A percentile compares a stretch with the other conserved stretches of the same genome.
These are phyloP conservation scores for Onygena corvina DNA, from an alignment of 2,329 filamentous ascomycete genomes.

Conservation along the genomic window DNA sequence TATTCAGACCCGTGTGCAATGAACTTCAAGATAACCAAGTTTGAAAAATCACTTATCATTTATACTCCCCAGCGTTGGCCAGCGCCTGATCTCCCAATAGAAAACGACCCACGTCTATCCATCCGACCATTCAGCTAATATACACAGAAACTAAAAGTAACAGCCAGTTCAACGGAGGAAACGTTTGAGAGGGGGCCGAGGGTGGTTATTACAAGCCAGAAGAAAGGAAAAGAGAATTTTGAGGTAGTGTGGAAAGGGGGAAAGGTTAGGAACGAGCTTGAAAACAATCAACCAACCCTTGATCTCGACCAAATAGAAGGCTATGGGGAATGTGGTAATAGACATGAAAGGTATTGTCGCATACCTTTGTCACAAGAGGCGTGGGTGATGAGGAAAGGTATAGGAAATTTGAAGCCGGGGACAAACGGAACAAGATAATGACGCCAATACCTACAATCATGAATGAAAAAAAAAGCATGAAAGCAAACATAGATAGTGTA, in stretches of 20 bases:
- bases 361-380: neutral
- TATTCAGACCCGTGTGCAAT: too few species aligned
- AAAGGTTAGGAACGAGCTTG: neutral
- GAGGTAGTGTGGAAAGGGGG: neutral
- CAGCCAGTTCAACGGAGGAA: neutral
- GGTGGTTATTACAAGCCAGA: conserved; percentile 1
- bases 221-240: neutral
- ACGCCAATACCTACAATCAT: neutral
- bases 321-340: neutral
- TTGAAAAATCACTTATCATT: neutral
- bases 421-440: too few species aligned
- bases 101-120: conserved; percentile 5
- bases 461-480: neutral
- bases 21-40: neutral
- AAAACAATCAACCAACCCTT: neutral
- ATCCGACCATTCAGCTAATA: conserved; percentile 6
- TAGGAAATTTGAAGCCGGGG: neutral
- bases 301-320: neutral
- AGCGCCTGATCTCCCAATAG: conserved; percentile 4
- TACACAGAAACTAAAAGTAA: conserved; percentile 6
- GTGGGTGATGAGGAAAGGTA: neutral
- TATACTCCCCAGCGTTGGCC: neutral
- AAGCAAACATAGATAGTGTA: neutral
- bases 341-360: neutral
- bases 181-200: too few species aligned